Percentiles rank a stretch among this genome's conserved stretches.
Conservation (phyloP, 768 basidiomycete species). For the Podaxis sp. region DNA sequence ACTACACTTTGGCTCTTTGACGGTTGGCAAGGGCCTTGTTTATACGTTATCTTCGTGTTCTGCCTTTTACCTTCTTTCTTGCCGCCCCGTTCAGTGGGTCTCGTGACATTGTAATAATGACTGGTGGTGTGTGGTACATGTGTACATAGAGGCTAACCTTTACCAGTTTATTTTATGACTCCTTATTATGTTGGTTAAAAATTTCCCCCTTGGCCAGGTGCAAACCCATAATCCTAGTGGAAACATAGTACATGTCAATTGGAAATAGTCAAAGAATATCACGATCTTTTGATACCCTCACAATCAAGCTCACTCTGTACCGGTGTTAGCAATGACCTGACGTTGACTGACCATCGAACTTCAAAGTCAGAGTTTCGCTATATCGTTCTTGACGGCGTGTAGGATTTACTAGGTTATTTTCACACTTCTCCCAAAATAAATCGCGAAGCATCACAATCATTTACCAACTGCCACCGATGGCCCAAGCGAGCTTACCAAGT, state of each 20-base stretch:
- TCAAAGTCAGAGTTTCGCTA: too few relatives aligned
- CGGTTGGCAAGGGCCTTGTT: neutral
- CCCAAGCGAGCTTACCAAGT: neutral
- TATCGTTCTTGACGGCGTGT: too few relatives aligned
- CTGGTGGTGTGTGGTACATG: neutral
- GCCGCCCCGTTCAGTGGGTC: neutral
- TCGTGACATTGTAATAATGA: neutral
- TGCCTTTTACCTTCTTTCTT: neutral
- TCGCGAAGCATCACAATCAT: neutral
- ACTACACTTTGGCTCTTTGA: neutral
- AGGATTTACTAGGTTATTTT: too few relatives aligned
- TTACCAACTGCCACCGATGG: neutral
- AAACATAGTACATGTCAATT: neutral
- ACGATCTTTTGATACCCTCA: neutral
- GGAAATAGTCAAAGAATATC: neutral
- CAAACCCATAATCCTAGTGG: neutral
- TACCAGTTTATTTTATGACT: neutral
- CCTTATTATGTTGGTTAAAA: neutral
- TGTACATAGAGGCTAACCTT: neutral
- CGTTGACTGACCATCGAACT: too few relatives aligned
- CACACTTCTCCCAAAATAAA: neutral
- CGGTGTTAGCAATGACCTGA: neutral
- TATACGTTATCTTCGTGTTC: neutral
- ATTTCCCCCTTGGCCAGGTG: neutral
- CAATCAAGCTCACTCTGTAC: neutral